These are phyloP conservation scores for Hortiboletus campestris DNA, from an alignment of 768 basidiomycete species.

Conservation along the genomic window DNA sequence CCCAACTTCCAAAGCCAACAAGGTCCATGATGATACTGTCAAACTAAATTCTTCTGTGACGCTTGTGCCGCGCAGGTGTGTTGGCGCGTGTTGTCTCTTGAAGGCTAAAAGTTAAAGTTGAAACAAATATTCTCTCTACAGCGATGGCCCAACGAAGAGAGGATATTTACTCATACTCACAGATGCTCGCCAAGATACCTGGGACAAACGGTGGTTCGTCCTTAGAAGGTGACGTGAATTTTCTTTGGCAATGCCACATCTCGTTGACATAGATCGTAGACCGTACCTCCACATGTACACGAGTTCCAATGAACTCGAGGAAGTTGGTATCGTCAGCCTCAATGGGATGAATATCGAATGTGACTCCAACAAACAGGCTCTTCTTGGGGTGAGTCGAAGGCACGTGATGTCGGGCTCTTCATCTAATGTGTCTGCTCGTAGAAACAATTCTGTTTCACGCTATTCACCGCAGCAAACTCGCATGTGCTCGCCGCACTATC, in stretches of 20 bases:
- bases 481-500: slow-evolving; percentile 84
- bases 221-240: slow-evolving; percentile 61
- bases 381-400: slow-evolving; percentile 67
- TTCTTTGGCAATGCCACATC: neutral
- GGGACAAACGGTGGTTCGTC: slow-evolving; percentile 87
- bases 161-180: slow-evolving; percentile 78
- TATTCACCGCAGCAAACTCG: slow-evolving; percentile 91
- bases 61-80: slow-evolving; percentile 69
- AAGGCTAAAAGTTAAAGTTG: neutral
- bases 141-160: slow-evolving; percentile 81
- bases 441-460: slow-evolving; percentile 85
- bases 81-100: slow-evolving; percentile 4
- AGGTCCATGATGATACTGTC: slow-evolving; percentile 47
- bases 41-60: slow-evolving; percentile 75
- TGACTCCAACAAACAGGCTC: slow-evolving; percentile 82
- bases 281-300: slow-evolving; percentile 89
- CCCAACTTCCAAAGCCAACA: slow-evolving; percentile 22
- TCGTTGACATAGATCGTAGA: slow-evolving; percentile 39
- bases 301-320: slow-evolving; percentile 82
- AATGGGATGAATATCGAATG: slow-evolving; percentile 81
- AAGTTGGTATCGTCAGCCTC: slow-evolving; percentile 79
- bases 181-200: slow-evolving; percentile 75
- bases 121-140: slow-evolving; percentile 29
- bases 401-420: neutral
- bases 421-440: slow-evolving; percentile 30